Percentiles rank a stretch among this genome's conserved stretches.
phyloP scores from a whole-genome alignment of 2,329 filamentous ascomycete genomes.

The Clarireedia sp. region DNA sequence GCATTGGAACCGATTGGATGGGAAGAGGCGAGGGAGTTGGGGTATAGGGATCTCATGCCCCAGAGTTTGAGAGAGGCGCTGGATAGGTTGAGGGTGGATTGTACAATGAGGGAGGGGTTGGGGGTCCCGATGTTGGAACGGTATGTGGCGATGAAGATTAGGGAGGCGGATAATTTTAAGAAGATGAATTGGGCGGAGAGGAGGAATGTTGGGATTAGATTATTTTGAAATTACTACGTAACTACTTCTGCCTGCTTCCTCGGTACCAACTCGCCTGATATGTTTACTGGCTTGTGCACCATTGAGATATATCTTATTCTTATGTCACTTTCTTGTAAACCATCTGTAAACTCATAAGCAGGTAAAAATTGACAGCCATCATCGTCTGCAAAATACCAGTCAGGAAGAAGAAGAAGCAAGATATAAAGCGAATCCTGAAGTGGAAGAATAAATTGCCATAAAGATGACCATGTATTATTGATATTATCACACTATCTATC shows the following conservation, averaged over 20 bases:
- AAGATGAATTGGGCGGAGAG: conserved; percentile 15
- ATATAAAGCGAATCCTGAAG: too few relatives aligned
- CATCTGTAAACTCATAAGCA: not conserved
- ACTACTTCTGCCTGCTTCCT: too few relatives aligned
- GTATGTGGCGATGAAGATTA: conserved; percentile 50
- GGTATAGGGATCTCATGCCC: conserved; percentile 49
- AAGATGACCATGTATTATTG: not conserved
- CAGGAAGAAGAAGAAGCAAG: too few relatives aligned
- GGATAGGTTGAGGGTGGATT: conserved; percentile 40
- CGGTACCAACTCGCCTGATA: not conserved
- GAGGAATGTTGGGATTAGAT: conserved; percentile 13
- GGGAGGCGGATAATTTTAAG: conserved; percentile 44
- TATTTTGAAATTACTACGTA: not conserved
- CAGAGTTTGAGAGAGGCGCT: conserved; percentile 46
- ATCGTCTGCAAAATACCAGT: too few relatives aligned
- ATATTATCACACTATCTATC: not conserved
- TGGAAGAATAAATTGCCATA: too few relatives aligned
- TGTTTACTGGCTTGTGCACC: not conserved
- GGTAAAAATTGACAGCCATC: too few relatives aligned
- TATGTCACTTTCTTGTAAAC: not conserved
- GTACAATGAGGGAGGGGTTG: conserved; percentile 38
- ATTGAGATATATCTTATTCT: not conserved
- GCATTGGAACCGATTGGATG: conserved; percentile 38
- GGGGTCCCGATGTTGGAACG: conserved; percentile 42
- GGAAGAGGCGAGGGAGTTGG: conserved; percentile 39